Evolutionary conservation across 2,329 filamentous ascomycete genomes (phyloP), one percentile per base, ranked within the genome.

Genomic region (Drechslera avenae): DNA sequence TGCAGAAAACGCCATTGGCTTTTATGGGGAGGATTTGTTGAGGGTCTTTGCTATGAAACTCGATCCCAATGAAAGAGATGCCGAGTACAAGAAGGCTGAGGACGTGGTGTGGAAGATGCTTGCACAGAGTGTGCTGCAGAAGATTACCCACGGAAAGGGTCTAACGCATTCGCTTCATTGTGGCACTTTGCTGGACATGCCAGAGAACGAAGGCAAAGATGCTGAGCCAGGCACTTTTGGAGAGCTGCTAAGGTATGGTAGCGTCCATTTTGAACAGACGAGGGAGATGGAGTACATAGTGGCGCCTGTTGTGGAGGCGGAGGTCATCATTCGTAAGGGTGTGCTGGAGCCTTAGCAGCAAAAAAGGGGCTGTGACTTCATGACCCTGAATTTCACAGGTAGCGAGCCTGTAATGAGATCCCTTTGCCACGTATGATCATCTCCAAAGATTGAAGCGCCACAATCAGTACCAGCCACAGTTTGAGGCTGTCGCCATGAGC

Each of bases 121-220:
- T 36, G 64, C 72, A 9, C 59, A 62, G 34, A 63, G 66, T 3
- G 61, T 60, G 3, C 60, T 73, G 63, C 62, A 73, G 54, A 76
- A 75, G 48, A 66, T 76, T n/a, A 69, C 66, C 1, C 73, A 73
- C 51, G 72, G 65, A 0, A 68, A 70, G 45, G 56, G 56, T 1
- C 30, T 72, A 30, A 65, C 62, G 6, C 56, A 62, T 16, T 60
- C 56, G 9, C 39, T 58, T 12, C 56, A 60, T 17, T 51, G 69
- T 13, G 72, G 72, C 0, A 50, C 57, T 5, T 41, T 75, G 8
- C 62, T 69, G 39, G 72, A 75, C 41, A 39, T 52, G 50, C 50
- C 59, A 13, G 73, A 74, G 44, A 67, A 75, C 39, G 54, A 64
- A 30, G 64, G 62, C 8, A 68, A 62, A 17, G 69, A 75, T 44